Conservation (phyloP, 305 asterid species). For the Fraxinus angustifolia region DNA sequence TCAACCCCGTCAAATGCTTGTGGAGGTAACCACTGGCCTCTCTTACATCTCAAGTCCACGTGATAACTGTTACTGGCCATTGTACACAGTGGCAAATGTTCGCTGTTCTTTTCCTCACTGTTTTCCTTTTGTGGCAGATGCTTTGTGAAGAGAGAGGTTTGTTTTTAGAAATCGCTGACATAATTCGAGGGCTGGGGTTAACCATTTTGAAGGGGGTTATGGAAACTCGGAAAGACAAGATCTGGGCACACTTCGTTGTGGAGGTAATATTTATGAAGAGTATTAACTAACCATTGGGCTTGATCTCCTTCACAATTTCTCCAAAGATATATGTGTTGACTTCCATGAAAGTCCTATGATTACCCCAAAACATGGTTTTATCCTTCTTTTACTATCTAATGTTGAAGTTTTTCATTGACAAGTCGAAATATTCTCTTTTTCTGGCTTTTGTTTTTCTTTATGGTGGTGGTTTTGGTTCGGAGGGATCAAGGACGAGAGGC, state of each 20-base stretch:
- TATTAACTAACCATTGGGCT: neutral
- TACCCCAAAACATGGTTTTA: neutral
- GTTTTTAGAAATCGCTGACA: conserved; percentile 74
- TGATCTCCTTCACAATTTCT: neutral
- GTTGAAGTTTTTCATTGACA: neutral
- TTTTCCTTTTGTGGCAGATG: conserved; percentile 45
- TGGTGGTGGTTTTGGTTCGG: neutral
- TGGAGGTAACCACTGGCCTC: conserved; percentile 43
- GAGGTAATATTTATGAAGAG: conserved; percentile 43
- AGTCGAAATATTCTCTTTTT: neutral
- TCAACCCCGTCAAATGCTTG: conserved; percentile 73
- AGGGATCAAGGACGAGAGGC: neutral
- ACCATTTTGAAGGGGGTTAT: conserved; percentile 71
- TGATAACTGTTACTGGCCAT: neutral
- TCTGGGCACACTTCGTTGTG: conserved; percentile 71
- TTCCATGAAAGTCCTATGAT: neutral
- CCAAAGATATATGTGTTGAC: neutral
- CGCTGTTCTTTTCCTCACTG: neutral
- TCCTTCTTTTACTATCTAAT: neutral
- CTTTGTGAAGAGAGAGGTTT: conserved; percentile 66
- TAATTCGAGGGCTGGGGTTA: conserved; percentile 63
- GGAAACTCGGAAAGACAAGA: conserved; percentile 62
- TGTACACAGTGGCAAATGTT: neutral
- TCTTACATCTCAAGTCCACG: neutral
- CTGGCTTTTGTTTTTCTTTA: neutral